Percentiles rank a stretch among this genome's conserved stretches.
phyloP scores from a whole-genome alignment of 1,284 basidiomycete genomes.

The Melampsora americana region DNA sequence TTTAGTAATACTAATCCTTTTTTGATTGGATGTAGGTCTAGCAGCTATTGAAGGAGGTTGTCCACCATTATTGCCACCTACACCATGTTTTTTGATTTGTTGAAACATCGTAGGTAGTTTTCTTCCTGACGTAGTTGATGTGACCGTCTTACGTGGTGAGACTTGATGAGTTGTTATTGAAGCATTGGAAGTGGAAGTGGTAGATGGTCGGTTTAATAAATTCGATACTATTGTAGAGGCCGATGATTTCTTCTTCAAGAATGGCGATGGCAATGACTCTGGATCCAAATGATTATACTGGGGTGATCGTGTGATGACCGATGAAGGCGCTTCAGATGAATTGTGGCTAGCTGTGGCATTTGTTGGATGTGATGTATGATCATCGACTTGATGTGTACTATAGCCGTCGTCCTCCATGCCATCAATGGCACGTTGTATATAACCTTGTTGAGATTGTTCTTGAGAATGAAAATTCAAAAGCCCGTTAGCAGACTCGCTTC shows the following conservation, averaged over 20 bases:
- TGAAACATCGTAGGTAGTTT: conserved; percentile 51
- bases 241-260: conserved; percentile 40
- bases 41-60: conserved; percentile 41
- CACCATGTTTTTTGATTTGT: conserved; percentile 52
- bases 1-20: too few relatives aligned
- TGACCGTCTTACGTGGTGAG: conserved; percentile 49
- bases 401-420: too few relatives aligned
- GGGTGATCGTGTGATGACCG: conserved; percentile 17
- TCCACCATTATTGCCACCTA: conserved; percentile 48
- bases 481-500: conserved; percentile 39
- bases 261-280: conserved; percentile 34
- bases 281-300: conserved; percentile 40
- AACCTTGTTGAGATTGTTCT: conserved; percentile 5
- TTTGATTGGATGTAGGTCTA: too few relatives aligned
- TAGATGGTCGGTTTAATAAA: conserved; percentile 16
- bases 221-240: conserved; percentile 24
- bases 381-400: too few relatives aligned
- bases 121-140: conserved; percentile 46
- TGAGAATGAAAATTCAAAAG: conserved; percentile 17
- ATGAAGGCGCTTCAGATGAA: conserved; percentile 1
- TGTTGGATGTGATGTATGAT: conserved; percentile 11
- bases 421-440: too few relatives aligned
- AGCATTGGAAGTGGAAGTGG: not conserved
- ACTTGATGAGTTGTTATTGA: conserved; percentile 46
- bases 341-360: conserved; percentile 24